phyloP scores from a whole-genome alignment of 1,139 yeast genomes.

The Yamadazyma conglobata region DNA sequence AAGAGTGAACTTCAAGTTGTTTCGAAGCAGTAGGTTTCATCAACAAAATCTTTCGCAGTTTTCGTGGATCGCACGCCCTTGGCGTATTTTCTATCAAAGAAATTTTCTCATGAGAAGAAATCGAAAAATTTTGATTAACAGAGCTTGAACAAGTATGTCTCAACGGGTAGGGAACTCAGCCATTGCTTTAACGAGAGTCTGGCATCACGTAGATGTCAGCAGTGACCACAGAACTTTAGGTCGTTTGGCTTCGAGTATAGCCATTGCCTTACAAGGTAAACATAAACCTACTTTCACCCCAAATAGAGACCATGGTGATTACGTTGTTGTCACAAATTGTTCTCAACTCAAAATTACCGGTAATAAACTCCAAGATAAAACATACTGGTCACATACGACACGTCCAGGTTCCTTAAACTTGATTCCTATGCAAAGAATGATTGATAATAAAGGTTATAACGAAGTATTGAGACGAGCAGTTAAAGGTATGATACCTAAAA shows the following conservation, averaged over 20 bases:
- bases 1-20: no score
- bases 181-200: constrained; percentile 75
- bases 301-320: constrained; percentile 86
- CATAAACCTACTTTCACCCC: constrained; percentile 87
- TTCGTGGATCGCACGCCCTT: no score
- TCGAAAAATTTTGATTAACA: constrained; percentile 11
- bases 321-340: constrained; percentile 94
- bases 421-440: constrained; percentile 75
- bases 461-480: constrained; percentile 85
- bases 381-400: constrained; percentile 88
- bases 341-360: constrained; percentile 78
- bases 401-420: constrained; percentile 89
- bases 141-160: constrained; percentile 44
- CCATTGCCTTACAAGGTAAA: constrained; percentile 86
- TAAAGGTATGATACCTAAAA: constrained; percentile 93
- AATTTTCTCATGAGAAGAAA: constrained; percentile 70
- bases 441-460: constrained; percentile 77
- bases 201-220: constrained; percentile 96
- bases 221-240: constrained; percentile 84
- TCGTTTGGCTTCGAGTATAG: constrained; percentile 85
- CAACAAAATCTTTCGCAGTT: no score
- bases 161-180: constrained; percentile 61
- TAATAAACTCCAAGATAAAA: constrained; percentile 73
- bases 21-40: no score
- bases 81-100: no score